Evolutionary conservation across 768 basidiomycete genomes (phyloP).

Genomic region (Termitomyces sp.): DNA sequence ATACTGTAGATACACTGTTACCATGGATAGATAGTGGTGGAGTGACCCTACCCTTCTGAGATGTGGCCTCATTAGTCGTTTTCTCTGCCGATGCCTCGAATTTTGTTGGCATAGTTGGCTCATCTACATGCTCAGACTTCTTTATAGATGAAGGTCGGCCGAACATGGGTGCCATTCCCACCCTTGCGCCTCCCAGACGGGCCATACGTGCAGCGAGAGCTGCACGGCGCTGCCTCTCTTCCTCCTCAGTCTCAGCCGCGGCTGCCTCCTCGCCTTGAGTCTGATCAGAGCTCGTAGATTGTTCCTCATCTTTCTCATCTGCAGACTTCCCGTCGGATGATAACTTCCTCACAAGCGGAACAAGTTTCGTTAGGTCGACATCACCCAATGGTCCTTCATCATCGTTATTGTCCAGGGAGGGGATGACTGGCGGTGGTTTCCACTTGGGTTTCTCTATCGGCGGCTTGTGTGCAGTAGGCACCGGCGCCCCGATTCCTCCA

Average conservation of each 20-base stretch:
- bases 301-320: not conserved
- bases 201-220: slow-evolving; percentile 93
- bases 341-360: slow-evolving; percentile 22
- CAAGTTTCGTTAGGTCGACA: slow-evolving; percentile 23
- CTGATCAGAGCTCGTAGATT: not conserved
- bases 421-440: slow-evolving; percentile 68
- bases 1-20: not conserved
- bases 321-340: slow-evolving; percentile 14
- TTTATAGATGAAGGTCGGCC: slow-evolving; percentile 38
- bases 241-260: slow-evolving; percentile 51
- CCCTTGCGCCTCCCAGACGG: slow-evolving; percentile 76
- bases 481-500: slow-evolving; percentile 69
- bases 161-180: slow-evolving; percentile 77
- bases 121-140: slow-evolving; percentile 24
- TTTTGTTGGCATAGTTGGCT: slow-evolving; percentile 14
- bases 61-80: slow-evolving; percentile 7
- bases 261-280: slow-evolving; percentile 25
- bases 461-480: slow-evolving; percentile 48
- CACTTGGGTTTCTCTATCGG: slow-evolving; percentile 72
- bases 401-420: slow-evolving; percentile 39
- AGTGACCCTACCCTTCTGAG: slow-evolving; percentile 1
- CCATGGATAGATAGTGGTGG: slow-evolving; percentile 1
- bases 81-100: not conserved
- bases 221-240: slow-evolving; percentile 74
- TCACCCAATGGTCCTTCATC: slow-evolving; percentile 21